A percentile compares a stretch with the other conserved stretches of the same genome.
These are phyloP conservation scores for Ascocoryne sarcoides DNA, from an alignment of 2,329 filamentous ascomycete species.

Conservation along the genomic window DNA sequence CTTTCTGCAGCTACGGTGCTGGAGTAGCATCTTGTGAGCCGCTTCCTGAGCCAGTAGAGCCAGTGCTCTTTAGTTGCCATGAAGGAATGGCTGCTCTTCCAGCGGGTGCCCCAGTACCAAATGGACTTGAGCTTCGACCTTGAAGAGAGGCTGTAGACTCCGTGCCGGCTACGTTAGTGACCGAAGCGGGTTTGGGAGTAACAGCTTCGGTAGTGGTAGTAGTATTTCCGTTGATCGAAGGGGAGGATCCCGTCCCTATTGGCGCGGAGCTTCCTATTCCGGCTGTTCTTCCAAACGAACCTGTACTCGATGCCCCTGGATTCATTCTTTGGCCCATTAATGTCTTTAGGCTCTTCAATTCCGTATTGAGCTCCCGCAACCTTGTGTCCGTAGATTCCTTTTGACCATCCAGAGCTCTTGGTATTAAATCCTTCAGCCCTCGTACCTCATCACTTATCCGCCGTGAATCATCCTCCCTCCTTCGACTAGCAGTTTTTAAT, in stretches of 20 bases:
- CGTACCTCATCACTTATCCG: conserved; percentile 81
- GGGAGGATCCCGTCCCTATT: conserved; percentile 1
- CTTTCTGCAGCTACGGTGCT: conserved; percentile 9
- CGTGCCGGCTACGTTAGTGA: conserved; percentile 27
- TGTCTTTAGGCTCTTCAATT: conserved; percentile 88
- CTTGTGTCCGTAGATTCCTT: conserved; percentile 75
- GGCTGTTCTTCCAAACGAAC: conserved; percentile 23
- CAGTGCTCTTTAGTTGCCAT: conserved; percentile 63
- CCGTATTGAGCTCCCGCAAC: conserved; percentile 74
- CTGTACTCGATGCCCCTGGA: conserved; percentile 20
- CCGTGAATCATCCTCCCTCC: conserved; percentile 80
- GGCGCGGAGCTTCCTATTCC: conserved; percentile 8
- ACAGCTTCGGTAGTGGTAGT: conserved; percentile 14
- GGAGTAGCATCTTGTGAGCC: conserved; percentile 17
- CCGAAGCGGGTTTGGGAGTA: conserved; percentile 25
- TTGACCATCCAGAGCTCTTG: conserved; percentile 79
- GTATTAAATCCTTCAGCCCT: conserved; percentile 73
- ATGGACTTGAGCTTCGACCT: conserved; percentile 36
- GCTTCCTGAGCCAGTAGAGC: conserved; percentile 13
- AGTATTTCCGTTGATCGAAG: conserved; percentile 11
- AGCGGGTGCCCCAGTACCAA: conserved; percentile 39
- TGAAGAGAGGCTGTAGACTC: conserved; percentile 29
- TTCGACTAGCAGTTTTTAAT: conserved; percentile 70
- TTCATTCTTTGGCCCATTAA: conserved; percentile 61
- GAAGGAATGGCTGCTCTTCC: conserved; percentile 64